Base-by-base conservation (phyloP, 139 green algal genomes). In the Coelastrella sp. region DNA sequence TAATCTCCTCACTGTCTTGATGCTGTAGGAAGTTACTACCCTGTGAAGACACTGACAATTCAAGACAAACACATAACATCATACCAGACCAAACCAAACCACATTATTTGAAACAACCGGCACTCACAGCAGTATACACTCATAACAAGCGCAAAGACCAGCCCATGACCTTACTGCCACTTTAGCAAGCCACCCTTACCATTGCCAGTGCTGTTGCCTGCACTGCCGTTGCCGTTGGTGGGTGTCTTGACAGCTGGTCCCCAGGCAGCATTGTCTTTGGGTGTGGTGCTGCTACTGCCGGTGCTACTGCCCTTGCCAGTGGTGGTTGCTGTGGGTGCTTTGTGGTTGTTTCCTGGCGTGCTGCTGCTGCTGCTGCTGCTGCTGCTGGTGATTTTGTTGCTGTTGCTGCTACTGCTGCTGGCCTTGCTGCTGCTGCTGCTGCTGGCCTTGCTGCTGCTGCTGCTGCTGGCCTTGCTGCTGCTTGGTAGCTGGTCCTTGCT, bases 401-500 rank as follows among this genome's bases (percentile, higher is more conserved):
- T n/a, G n/a, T n/a, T n/a, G n/a, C n/a, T n/a, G n/a, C n/a, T n/a
- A n/a, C n/a, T n/a, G 20, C 79, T 56, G 56, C 57, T 84, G n/a
- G n/a, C n/a, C n/a, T n/a, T n/a, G 79, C 20, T 85, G 79, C 56
- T 85, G 79, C 20, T 27, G 72, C 11, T 25, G 20, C 22, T 78
- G 72, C 17, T 25, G 20, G 22, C 56, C 14, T 19, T 78, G 20
- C 10, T 25, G 22, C 4, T 25, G 22, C 11, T 10, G 20, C 19
- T 82, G 75, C 75, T 82, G 75, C 74, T 81, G 24, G 74, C 58
- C n/a, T 7, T 81, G 74, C 74, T 60, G 74, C 74, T 81, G 19
- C 22, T 75, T 75, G 68, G 68, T 9, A 75, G 14, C 7, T 56
- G 78, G 78, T 56, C 49, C 25, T 56, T 82, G 78, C 78, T 85